Evolutionary conservation across 23 red algal species (phyloP), one percentile per base, ranked within the genome.

Genomic region (Chondrus crispus): DNA sequence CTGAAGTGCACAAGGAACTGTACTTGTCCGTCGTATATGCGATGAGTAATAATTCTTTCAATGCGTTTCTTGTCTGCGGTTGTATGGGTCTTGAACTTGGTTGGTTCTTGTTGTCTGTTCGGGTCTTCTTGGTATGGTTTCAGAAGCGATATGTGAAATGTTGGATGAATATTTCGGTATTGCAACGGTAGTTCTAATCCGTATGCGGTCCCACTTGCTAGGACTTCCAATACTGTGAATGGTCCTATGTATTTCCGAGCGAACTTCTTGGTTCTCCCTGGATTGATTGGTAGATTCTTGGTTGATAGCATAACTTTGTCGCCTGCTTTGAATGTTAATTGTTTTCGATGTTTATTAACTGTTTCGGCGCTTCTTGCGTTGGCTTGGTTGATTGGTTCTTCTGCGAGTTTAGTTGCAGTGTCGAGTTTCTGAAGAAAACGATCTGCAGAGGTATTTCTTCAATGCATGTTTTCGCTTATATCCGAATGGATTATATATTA

Each of bases 121-220:
- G n/a, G n/a, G n/a, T n/a, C n/a, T n/a, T n/a, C n/a, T n/a, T n/a
- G n/a, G n/a, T n/a, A 80, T 3, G 40, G 74, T 48, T 80, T 80
- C 30, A 80, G 48, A 32, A 80, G 32, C 10, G 74, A 80, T 29
- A 80, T 46, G 30, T 80, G 42, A 80, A 80, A 45, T n/a, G 48
- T 48, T 49, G 42, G 42, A 14, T 80, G 4, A n/a, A 48, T 41
- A 4, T 80, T 41, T 26, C 42, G 30, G 32, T 49, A 32, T 45
- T 80, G 2, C 13, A 29, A 26, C 32, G 74, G 33, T 16, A 80
- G 74, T 20, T 80, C 48, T 47, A 80, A 18, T 48, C 48, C 30
- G 40, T 80, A 80, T 13, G 74, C 42, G 20, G 19, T 80, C 35
- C 40, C 39, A 50, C 30, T 20, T 47, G 74, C 74, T 47, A 80